Evolutionary conservation across 805 yeast genomes (phyloP), one percentile per base, ranked within the genome.

Genomic region (Yarrowia sp.): DNA sequence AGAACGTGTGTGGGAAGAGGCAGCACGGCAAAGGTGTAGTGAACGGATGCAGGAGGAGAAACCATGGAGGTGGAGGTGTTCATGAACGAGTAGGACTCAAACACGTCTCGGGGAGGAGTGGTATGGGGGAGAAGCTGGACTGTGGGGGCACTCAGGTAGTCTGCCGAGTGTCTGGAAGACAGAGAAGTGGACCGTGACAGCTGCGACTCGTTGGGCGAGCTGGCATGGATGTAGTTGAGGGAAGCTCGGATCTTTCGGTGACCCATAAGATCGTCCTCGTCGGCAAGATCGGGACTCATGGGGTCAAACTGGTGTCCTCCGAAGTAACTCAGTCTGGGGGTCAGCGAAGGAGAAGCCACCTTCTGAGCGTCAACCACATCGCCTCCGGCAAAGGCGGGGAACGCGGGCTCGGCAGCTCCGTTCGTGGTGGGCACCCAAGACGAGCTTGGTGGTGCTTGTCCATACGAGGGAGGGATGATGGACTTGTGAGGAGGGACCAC

Each of bases 1-100:
- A 71, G 67, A 3, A 60, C 53, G 56, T 73, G 76, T 9, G 70
- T 69, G 6, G 75, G 75, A 12, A 73, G 66, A 17, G 72, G 67
- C 19, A 69, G 68, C 30, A 73, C 56, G 13, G 71, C 64, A 55
- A 74, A 49, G 3, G 72, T 61, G 56, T 68, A 71, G 56, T 73
- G 72, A 12, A 68, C 43, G 2, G 74, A 71, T 14, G 40, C 53
- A 2, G 72, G 73, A 7, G 73, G 71, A 4, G 67, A 68, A 1
- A 68, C 66, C 36, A 46, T 46, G 55, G 38, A n/a, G 15, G 42
- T 39, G 17, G n/a, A 24, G 24, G 66, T 38, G 20, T 15, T 61
- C 55, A 61, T 46, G 55, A 61, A 61, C 30, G 55, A 61, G 55
- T 61, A 61, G 12, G 36, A 20, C 46, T 61, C 66, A 17, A 46